Evolutionary conservation across 2,329 filamentous ascomycete species (phyloP).

Genomic region (Epichloe gansuensis): DNA sequence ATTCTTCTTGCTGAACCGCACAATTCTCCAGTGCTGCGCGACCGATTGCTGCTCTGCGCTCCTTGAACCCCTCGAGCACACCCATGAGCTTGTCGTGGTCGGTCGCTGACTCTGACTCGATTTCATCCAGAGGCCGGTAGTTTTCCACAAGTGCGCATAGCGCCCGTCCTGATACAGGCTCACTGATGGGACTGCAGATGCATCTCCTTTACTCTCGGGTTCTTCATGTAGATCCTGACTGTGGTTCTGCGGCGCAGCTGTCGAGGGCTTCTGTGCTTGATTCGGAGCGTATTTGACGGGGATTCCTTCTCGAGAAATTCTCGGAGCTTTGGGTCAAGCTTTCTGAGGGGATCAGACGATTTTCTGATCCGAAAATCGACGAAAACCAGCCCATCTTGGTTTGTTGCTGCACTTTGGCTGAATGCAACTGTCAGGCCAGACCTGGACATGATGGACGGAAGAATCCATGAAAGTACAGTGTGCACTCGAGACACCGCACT

Average conservation of each 20-base stretch:
- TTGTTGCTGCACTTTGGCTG: neutral
- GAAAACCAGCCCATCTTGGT: conserved; percentile 45
- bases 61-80: conserved; percentile 74
- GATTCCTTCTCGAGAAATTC: conserved; percentile 79
- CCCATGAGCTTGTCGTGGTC: conserved; percentile 72
- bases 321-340: conserved; percentile 71
- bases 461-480: neutral
- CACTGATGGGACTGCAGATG: conserved; percentile 30
- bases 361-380: conserved; percentile 38
- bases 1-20: conserved; percentile 70
- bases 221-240: conserved; percentile 7
- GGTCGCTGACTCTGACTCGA: conserved; percentile 57
- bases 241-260: conserved; percentile 7
- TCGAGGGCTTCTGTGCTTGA: conserved; percentile 11
- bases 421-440: neutral
- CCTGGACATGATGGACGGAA: neutral
- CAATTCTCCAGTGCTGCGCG: conserved; percentile 87
- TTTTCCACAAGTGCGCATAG: conserved; percentile 85
- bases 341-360: conserved; percentile 47
- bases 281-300: conserved; percentile 48
- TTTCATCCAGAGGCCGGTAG: conserved; percentile 60
- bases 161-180: conserved; percentile 49
- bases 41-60: conserved; percentile 66
- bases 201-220: conserved; percentile 9
- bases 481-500: neutral